Evolutionary conservation across 192 early-diverging fungal species (phyloP).

Genomic region (Chytriomyces sp.): DNA sequence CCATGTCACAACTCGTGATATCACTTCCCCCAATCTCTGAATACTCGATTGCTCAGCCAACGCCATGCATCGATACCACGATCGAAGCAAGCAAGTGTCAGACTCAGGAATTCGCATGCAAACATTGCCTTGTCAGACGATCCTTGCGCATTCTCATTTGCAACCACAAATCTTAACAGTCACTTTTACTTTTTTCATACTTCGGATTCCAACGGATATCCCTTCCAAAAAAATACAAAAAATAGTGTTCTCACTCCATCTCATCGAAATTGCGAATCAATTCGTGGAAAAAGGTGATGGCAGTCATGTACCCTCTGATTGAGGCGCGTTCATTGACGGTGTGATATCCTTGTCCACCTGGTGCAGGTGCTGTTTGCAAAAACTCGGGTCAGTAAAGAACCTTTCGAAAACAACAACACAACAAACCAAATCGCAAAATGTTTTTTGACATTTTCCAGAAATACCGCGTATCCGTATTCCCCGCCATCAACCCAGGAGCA

Average conservation of each 20-base stretch:
- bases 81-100: no score
- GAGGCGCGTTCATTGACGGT: constrained; percentile 33
- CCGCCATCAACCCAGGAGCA: constrained; percentile 42
- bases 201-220: no score
- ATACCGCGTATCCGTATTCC: constrained; percentile 52
- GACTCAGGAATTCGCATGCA: no score
- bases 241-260: not conserved
- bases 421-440: constrained; percentile 43
- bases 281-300: constrained; percentile 49
- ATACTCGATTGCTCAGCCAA: no score
- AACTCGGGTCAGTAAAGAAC: not conserved
- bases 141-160: no score
- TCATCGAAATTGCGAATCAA: constrained; percentile 46
- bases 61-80: no score
- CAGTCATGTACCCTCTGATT: constrained; percentile 27
- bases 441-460: constrained; percentile 46
- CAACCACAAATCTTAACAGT: no score
- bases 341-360: constrained; percentile 26
- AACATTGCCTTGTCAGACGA: no score
- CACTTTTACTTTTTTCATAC: no score
- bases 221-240: no score
- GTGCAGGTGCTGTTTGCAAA: constrained; percentile 7
- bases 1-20: no score
- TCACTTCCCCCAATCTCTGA: no score
- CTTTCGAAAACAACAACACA: not conserved